Conservation (phyloP, 2,329 filamentous ascomycete species). For the Colletotrichum sojae region DNA sequence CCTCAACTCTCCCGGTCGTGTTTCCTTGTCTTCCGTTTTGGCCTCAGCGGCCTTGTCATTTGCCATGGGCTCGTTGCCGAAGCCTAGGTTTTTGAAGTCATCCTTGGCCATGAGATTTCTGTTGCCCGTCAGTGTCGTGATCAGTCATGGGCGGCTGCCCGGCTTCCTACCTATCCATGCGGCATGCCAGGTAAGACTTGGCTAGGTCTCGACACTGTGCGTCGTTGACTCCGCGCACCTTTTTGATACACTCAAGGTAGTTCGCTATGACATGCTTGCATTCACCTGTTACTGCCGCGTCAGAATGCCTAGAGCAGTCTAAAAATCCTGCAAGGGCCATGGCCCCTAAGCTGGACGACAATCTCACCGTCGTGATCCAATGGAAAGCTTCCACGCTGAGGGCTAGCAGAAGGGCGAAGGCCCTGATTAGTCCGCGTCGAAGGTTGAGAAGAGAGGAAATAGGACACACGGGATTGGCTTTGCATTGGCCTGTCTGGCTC, state of each 20-base stretch:
- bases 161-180: slow-evolving; percentile 88
- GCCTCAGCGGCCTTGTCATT: slow-evolving; percentile 15
- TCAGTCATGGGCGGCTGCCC: neutral
- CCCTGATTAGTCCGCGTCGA: neutral
- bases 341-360: neutral
- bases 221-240: slow-evolving; percentile 86
- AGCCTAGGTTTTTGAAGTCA: slow-evolving; percentile 94
- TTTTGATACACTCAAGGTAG: slow-evolving; percentile 91
- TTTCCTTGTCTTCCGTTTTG: slow-evolving; percentile 20
- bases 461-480: slow-evolving; percentile 79
- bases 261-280: slow-evolving; percentile 90
- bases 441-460: neutral
- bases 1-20: slow-evolving; percentile 50
- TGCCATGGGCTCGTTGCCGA: slow-evolving; percentile 57
- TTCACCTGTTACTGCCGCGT: slow-evolving; percentile 74
- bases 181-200: slow-evolving; percentile 89
- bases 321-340: neutral
- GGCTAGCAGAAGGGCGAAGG: slow-evolving; percentile 63
- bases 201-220: slow-evolving; percentile 87
- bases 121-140: slow-evolving; percentile 12
- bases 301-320: slow-evolving; percentile 3
- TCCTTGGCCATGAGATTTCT: slow-evolving; percentile 97
- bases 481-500: slow-evolving; percentile 72
- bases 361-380: slow-evolving; percentile 85
- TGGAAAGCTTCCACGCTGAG: slow-evolving; percentile 95